Evolutionary conservation across 2,329 filamentous ascomycete genomes (phyloP).

Genomic region (Claviceps paspali): DNA sequence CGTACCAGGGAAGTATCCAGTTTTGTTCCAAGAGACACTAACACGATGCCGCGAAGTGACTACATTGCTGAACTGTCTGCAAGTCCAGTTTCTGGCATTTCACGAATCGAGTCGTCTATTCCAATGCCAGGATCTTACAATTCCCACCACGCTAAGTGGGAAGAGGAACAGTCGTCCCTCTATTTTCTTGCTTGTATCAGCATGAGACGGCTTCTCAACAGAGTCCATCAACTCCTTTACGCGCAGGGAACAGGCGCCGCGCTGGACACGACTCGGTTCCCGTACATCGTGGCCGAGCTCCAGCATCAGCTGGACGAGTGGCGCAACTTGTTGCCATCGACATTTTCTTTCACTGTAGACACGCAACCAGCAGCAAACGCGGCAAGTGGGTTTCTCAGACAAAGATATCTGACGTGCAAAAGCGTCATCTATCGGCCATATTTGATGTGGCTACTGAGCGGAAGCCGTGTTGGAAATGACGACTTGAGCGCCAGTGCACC

Average conservation of each 20-base stretch:
- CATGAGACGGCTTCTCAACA: conserved; percentile 31
- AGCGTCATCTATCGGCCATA: conserved; percentile 39
- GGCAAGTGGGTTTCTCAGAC: conserved; percentile 31
- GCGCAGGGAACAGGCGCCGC: conserved; percentile 28
- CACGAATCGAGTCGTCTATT: conserved; percentile 34
- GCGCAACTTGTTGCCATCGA: conserved; percentile 26
- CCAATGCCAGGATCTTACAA: conserved; percentile 30
- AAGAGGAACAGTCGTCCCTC: conserved; percentile 32
- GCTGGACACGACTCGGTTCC: conserved; percentile 29
- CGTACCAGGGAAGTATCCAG: not conserved
- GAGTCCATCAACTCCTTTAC: conserved; percentile 34
- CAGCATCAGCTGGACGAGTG: conserved; percentile 34
- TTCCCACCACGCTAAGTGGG: conserved; percentile 23
- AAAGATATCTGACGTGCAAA: conserved; percentile 34
- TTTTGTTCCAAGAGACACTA: not conserved
- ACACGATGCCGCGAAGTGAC: conserved; percentile 21
- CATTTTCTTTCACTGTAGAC: conserved; percentile 26
- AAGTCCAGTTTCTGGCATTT: conserved; percentile 33
- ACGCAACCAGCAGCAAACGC: conserved; percentile 18
- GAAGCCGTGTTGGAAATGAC: conserved; percentile 13
- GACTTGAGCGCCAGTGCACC: conserved; percentile 12
- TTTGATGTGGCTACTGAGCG: conserved; percentile 32
- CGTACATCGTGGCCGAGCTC: conserved; percentile 30
- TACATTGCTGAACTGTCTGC: conserved; percentile 36
- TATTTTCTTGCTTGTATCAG: conserved; percentile 40